A percentile compares a stretch with the other conserved stretches of the same genome.
Evolutionary conservation across 331 rosid genomes (phyloP).

Genomic region (Malus hybrid): DNA sequence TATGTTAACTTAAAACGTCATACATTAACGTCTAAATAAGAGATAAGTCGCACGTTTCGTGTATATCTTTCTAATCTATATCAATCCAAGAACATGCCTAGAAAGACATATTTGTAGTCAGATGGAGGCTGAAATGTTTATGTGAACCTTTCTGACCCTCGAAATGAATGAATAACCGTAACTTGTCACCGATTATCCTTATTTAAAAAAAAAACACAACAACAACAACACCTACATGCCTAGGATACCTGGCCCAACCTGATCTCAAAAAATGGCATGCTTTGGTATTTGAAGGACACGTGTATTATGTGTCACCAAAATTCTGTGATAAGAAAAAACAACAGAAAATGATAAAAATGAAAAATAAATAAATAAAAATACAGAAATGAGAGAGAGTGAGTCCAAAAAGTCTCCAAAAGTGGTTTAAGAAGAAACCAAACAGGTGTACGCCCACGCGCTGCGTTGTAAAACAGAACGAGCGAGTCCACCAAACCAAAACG

Average conservation of each 20-base stretch:
- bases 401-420: conserved; percentile 9
- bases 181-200: fast-evolving
- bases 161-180: fast-evolving
- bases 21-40: no score
- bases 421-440: conserved; percentile 30
- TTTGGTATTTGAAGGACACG: no score
- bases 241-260: background rate
- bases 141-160: fast-evolving
- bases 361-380: background rate
- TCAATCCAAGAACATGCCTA: background rate
- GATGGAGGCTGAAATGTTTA: fast-evolving
- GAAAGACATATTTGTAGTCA: no score
- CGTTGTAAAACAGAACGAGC: conserved; percentile 24
- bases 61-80: no score
- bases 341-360: background rate
- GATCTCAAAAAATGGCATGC: background rate
- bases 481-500: background rate
- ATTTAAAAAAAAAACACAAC: no score
- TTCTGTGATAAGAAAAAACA: no score
- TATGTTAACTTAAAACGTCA: no score
- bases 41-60: no score
- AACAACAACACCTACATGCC: background rate
- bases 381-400: background rate
- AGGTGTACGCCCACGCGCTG: conserved; percentile 5
- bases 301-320: background rate